phyloP scores from a whole-genome alignment of 2,329 filamentous ascomycete species.

The Diaporthe citrichinensis region DNA sequence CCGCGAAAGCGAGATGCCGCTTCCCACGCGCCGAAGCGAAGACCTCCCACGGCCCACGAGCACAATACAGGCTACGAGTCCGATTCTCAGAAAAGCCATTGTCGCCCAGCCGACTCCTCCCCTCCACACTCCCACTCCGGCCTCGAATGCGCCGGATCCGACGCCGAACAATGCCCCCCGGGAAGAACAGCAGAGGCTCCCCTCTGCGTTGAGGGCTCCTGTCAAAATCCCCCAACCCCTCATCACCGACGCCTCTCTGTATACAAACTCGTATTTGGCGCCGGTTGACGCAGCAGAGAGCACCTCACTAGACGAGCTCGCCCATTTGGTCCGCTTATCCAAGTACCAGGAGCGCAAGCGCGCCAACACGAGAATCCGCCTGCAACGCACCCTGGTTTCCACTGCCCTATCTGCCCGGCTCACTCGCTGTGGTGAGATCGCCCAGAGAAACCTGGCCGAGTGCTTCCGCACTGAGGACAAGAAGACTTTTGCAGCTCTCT shows the following conservation, averaged over 20 bases:
- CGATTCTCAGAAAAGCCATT: constrained; percentile 62
- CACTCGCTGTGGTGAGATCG: constrained; percentile 80
- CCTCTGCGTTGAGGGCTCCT: constrained; percentile 41
- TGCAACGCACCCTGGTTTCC: constrained; percentile 82
- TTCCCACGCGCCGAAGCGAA: constrained; percentile 60
- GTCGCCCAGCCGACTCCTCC: constrained; percentile 60
- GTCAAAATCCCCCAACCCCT: constrained; percentile 63
- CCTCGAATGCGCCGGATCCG: constrained; percentile 43
- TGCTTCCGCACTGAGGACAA: constrained; percentile 85
- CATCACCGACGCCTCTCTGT: constrained; percentile 75
- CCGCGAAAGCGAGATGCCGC: constrained; percentile 53
- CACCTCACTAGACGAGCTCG: constrained; percentile 82
- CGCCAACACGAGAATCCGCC: constrained; percentile 77
- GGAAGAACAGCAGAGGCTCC: constrained; percentile 33
- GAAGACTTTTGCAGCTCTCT: constrained; percentile 80
- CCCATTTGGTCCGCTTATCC: constrained; percentile 82
- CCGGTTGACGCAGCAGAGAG: constrained; percentile 74
- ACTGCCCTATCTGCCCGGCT: constrained; percentile 82
- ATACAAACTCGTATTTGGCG: constrained; percentile 72
- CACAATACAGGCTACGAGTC: constrained; percentile 54
- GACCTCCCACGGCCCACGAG: constrained; percentile 57
- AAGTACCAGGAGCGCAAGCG: constrained; percentile 88
- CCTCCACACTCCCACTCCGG: constrained; percentile 46
- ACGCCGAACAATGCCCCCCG: constrained; percentile 44
- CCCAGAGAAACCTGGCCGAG: constrained; percentile 82